These are phyloP conservation scores for Malassezia globosa DNA, from an alignment of 1,284 basidiomycete species.

Conservation along the genomic window DNA sequence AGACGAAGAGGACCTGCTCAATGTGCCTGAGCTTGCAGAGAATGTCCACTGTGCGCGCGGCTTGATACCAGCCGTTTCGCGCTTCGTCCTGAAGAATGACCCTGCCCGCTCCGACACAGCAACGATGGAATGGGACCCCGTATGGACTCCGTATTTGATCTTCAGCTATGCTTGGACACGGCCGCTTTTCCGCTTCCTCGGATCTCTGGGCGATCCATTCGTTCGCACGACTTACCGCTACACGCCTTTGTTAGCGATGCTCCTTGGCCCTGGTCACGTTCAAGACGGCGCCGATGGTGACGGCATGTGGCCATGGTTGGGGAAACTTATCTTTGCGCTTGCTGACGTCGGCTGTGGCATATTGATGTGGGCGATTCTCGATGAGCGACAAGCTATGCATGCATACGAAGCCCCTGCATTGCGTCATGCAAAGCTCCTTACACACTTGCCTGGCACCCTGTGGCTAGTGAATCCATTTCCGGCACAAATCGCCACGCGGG, in stretches of 20 bases:
- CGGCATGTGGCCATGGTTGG: slow-evolving; percentile 54
- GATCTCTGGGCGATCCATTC: slow-evolving; percentile 61
- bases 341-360: slow-evolving; percentile 72
- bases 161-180: slow-evolving; percentile 21
- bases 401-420: slow-evolving; percentile 1
- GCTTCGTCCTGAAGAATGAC: slow-evolving; percentile 53
- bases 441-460: slow-evolving; percentile 52
- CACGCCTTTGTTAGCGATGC: slow-evolving; percentile 75
- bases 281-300: background rate
- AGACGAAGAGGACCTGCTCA: slow-evolving; percentile 23
- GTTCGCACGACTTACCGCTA: slow-evolving; percentile 89
- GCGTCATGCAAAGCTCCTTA: background rate
- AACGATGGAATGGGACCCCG: background rate
- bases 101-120: slow-evolving; percentile 5
- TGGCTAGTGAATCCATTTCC: slow-evolving; percentile 85
- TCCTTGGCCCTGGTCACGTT: slow-evolving; percentile 68
- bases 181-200: slow-evolving; percentile 27
- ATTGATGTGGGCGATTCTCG: slow-evolving; percentile 62
- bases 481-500: slow-evolving; percentile 88
- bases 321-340: slow-evolving; percentile 77
- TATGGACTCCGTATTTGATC: background rate
- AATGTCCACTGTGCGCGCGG: slow-evolving; percentile 32
- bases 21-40: slow-evolving; percentile 16
- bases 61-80: slow-evolving; percentile 31
- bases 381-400: slow-evolving; percentile 14